Base-by-base conservation (phyloP, 805 yeast species). In the Kodamaea neixiangensis region DNA sequence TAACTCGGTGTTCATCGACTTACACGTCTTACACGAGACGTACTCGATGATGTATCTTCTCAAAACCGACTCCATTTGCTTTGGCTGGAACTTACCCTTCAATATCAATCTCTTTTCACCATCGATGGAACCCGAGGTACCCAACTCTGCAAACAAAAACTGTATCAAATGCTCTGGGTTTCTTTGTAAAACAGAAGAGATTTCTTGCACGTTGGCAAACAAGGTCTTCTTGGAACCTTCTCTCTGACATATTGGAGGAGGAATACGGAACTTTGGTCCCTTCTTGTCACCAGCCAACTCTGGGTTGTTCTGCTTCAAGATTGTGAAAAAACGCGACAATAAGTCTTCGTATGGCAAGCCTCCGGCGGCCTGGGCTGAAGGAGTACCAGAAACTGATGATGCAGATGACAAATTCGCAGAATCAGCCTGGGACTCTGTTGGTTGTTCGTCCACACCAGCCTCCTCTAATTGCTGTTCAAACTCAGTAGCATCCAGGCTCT, bases 61-160 rank as follows among this genome's bases (percentile, higher is more conserved):
- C 74, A 94, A 80, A 56, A 94, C 96, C 58, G 91, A 87, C 76
- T 94, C 99, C 81, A 94, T 86, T 73, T 92, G 97, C 75, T 93
- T 94, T 62, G 96, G 97, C 77, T 88, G 96, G 80, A 91, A 94
- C 73, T 96, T 89, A 79, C 99, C 99, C 79, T 90, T 94, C 71
- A 94, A 93, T 57, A 94, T 91, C 70, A 94, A 83, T 74, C 99
- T 87, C 79, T 91, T 89, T 72, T 89, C 93, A 71, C 98, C 99
- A 75, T 94, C 99, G 54, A 94, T 93, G 50, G 97, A 92, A 67
- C 99, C 99, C 1, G 98, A 90, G 17, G 99, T 94, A 85, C 99
- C 99, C 81, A 94, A 80, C 77, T 94, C 99, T 1, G 98, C 97
- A 75, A 94, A 94, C 73, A 94, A 75, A 74, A 87, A 94, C 77